Evolutionary conservation across 768 basidiomycete genomes (phyloP).

Genomic region (Dioszegia aurantiaca): DNA sequence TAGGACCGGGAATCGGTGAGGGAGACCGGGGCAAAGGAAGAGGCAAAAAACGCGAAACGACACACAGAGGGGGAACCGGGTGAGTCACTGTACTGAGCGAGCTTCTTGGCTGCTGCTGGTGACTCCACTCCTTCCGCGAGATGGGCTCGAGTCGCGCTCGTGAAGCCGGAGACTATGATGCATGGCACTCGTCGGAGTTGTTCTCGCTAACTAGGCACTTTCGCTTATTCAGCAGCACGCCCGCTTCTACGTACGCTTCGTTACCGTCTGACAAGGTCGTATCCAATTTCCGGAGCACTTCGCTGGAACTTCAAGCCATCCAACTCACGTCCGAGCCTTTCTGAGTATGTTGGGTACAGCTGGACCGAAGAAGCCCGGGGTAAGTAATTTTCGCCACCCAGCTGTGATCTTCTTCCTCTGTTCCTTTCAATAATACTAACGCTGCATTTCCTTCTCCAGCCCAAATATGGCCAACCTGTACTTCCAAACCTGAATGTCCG

Average conservation of each 20-base stretch:
- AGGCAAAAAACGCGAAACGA: neutral
- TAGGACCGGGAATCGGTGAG: neutral
- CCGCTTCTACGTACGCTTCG: slow-evolving; percentile 1
- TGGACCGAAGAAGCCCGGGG: slow-evolving; percentile 34
- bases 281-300: neutral
- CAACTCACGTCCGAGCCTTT: neutral
- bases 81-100: slow-evolving; percentile 1
- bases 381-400: slow-evolving; percentile 17
- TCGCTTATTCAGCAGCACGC: slow-evolving; percentile 13
- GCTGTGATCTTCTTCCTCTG: no score
- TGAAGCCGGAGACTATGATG: no score
- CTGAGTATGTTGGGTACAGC: slow-evolving; percentile 19
- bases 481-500: slow-evolving; percentile 48
- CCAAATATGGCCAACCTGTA: slow-evolving; percentile 45
- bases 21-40: neutral
- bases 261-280: no score
- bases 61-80: slow-evolving; percentile 1
- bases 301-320: neutral
- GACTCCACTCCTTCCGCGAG: neutral
- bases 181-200: neutral
- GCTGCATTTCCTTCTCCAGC: slow-evolving; percentile 23
- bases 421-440: neutral
- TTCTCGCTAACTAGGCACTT: neutral
- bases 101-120: neutral
- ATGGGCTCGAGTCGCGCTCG: no score